These are phyloP conservation scores for Polytrichum formosum DNA, from an alignment of 225 moss, liverwort and hornwort species.

Conservation along the genomic window DNA sequence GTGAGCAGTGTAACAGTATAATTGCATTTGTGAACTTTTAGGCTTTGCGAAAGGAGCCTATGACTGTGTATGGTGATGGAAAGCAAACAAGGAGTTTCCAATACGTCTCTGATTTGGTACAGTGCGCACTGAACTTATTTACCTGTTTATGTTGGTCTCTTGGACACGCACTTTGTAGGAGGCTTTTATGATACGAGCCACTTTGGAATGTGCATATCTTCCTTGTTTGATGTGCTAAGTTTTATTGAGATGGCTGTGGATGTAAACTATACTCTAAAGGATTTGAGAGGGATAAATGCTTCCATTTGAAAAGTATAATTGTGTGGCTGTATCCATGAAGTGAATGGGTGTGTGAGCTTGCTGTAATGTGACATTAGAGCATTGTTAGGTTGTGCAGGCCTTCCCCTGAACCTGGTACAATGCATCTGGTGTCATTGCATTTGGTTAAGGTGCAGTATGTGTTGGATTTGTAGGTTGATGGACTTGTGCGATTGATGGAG, in stretches of 20 bases:
- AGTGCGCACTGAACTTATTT: background rate
- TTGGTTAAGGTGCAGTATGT: background rate
- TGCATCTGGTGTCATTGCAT: background rate
- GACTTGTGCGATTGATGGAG: slow-evolving; percentile 28
- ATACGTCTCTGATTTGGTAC: slow-evolving; percentile 49
- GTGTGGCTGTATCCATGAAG: too few species aligned
- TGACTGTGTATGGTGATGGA: slow-evolving; percentile 53
- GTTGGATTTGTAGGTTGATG: slow-evolving; percentile 21
- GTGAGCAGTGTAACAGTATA: background rate
- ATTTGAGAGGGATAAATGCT: too few species aligned
- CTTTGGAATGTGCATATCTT: background rate
- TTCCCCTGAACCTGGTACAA: background rate
- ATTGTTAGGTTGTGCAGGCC: background rate
- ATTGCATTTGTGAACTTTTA: background rate
- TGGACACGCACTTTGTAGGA: background rate
- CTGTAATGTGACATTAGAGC: background rate
- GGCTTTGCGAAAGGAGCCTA: slow-evolving; percentile 44
- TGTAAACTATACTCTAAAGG: background rate
- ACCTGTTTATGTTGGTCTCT: background rate
- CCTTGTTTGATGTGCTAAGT: background rate
- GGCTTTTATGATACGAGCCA: background rate
- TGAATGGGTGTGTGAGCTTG: too few species aligned
- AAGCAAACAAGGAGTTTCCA: slow-evolving; percentile 53
- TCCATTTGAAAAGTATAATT: too few species aligned
- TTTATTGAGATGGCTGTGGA: background rate